These are phyloP conservation scores for Pelargonium cotyledonis DNA, from an alignment of 441 rosid genomes.

Conservation along the genomic window DNA sequence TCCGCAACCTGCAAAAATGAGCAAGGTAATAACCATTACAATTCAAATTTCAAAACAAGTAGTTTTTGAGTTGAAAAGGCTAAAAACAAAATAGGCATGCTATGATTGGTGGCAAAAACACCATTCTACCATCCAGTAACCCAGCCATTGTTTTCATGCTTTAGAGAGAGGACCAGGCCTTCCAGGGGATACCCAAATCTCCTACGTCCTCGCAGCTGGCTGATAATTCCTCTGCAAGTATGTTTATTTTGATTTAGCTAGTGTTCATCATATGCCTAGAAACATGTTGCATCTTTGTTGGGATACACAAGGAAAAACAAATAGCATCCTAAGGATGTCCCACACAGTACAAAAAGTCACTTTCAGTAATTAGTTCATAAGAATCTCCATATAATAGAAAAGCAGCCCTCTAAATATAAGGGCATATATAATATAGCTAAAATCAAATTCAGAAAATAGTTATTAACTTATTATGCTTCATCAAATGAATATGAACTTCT, in stretches of 20 bases:
- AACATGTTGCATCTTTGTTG: neutral
- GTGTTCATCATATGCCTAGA: neutral
- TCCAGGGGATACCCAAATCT: neutral
- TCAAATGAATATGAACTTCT: conserved; percentile 7
- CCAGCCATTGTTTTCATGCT: conserved; percentile 1
- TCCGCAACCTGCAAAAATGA: too few species aligned
- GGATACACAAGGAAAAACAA: too few species aligned
- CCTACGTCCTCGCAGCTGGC: neutral
- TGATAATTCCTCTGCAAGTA: neutral
- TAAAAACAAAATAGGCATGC: neutral
- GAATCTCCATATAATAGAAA: neutral
- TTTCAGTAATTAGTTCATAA: neutral
- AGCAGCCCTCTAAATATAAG: neutral
- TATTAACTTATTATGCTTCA: neutral
- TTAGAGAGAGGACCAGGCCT: neutral
- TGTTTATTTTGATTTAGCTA: neutral
- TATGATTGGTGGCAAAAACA: neutral
- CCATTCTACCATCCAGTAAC: neutral
- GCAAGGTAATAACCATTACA: neutral
- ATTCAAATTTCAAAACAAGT: conserved; percentile 1
- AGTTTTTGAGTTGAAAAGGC: neutral
- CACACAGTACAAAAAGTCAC: neutral
- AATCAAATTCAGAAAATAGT: neutral
- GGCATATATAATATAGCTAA: neutral
- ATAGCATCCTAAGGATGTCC: too few species aligned